Evolutionary conservation across 2,329 filamentous ascomycete genomes (phyloP), one percentile per base, ranked within the genome.

Genomic region (Bisporella sp.): DNA sequence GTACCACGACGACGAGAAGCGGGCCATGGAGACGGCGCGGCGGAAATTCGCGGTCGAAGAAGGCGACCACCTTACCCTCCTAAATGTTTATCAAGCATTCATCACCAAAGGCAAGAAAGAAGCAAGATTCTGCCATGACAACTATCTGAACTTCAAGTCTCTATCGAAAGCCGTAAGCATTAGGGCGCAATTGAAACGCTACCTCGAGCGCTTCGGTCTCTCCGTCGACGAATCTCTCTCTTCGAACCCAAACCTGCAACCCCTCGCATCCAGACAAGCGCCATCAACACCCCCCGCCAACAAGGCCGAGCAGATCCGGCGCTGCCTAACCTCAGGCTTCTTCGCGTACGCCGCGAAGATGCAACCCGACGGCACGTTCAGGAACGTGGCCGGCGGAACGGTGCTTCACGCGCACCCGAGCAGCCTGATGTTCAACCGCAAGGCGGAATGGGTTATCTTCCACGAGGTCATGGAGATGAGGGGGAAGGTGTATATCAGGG

Each of bases 401-500:
- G 79, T 82, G 4, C 73, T 97, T 48, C 80, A 95, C 71, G 89
- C 90, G 28, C 93, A 99, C 69, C 93, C 93, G 1, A 95, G 82
- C 63, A 95, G 87, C 39, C 71, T 97, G 59, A 89, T 97, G 82
- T 97, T 97, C 73, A 95, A 96, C 68, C 83, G 91, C 50, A 96
- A 95, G 72, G 89, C 89, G 8, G 90, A 96, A 57, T 97, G 92
- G 90, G 90, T 97, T 7, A 79, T 99, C 33, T 99, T 96, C 64
- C 87, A 95, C 61, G 92, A 96, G 70, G 82, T 96, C 37, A 81
- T 96, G 75, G 89, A 97, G 71, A 95, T 88, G 4, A 82, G 85
- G 7, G 81, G 80, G 56, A 97, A 97, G 74, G 90, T 81, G 0
- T 97, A 85, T 65, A 95, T 99, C 60, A 77, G 89, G 49, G 92